These are phyloP conservation scores for Ammopiptanthus mongolicus DNA, from an alignment of 306 rosid genomes.

Conservation along the genomic window DNA sequence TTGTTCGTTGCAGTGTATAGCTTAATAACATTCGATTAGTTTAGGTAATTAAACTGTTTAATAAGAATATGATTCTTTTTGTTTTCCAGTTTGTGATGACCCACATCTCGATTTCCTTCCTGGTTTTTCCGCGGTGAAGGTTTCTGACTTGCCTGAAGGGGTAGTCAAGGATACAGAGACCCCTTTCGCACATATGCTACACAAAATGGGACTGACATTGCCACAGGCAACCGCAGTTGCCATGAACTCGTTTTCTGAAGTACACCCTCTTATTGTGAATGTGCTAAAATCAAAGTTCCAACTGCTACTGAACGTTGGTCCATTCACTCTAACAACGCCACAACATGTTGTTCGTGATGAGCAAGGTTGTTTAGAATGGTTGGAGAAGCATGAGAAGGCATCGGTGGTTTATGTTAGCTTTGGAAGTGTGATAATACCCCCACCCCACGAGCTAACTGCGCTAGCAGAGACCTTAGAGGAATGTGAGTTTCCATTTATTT, in stretches of 20 bases:
- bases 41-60: neutral
- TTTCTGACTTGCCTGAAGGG: slow-evolving; percentile 52
- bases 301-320: slow-evolving; percentile 51
- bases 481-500: slow-evolving; percentile 38
- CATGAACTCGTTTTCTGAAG: slow-evolving; percentile 51
- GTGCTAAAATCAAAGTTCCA: slow-evolving; percentile 30
- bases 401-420: slow-evolving; percentile 62
- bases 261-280: slow-evolving; percentile 21
- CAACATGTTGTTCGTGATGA: slow-evolving; percentile 23
- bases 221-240: slow-evolving; percentile 53
- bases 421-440: slow-evolving; percentile 47
- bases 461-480: slow-evolving; percentile 51
- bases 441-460: slow-evolving; percentile 49
- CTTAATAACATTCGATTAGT: neutral
- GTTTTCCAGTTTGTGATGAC: slow-evolving; percentile 12
- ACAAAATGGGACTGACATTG: slow-evolving; percentile 54
- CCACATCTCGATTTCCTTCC: slow-evolving; percentile 46
- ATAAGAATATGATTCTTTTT: neutral
- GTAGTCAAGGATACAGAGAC: slow-evolving; percentile 11
- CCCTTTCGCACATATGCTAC: slow-evolving; percentile 38
- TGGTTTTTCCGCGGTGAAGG: slow-evolving; percentile 35
- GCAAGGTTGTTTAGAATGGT: slow-evolving; percentile 47
- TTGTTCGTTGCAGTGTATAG: neutral
- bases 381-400: slow-evolving; percentile 27
- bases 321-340: slow-evolving; percentile 38